Conservation (phyloP, 805 yeast genomes). For the Lachancea sp. region DNA sequence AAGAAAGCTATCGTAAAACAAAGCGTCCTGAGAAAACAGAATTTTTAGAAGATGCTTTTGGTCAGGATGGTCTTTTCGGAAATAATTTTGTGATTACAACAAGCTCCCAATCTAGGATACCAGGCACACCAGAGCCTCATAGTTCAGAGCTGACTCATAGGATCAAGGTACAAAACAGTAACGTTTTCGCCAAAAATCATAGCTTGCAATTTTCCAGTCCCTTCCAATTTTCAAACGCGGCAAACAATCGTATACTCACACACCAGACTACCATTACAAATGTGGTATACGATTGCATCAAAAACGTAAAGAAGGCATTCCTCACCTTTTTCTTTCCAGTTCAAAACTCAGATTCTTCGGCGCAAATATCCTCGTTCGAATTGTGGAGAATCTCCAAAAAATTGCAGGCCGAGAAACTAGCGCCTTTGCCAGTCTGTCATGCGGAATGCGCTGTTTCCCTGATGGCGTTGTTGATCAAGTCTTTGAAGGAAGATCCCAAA, state of each 20-base stretch:
- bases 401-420: constrained; percentile 54
- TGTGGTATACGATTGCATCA: constrained; percentile 12
- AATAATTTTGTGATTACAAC: constrained; percentile 24
- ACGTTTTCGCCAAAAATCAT: constrained; percentile 14
- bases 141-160: constrained; percentile 14
- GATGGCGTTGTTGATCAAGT: constrained; percentile 43
- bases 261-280: constrained; percentile 22
- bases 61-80: constrained; percentile 29
- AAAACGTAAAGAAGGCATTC: constrained; percentile 10
- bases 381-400: constrained; percentile 28
- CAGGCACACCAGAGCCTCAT: constrained; percentile 15
- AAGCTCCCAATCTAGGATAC: constrained; percentile 12
- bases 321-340: constrained; percentile 24
- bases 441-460: constrained; percentile 57
- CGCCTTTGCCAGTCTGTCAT: constrained; percentile 60
- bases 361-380: constrained; percentile 23
- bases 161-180: constrained; percentile 21
- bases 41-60: not conserved
- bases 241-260: constrained; percentile 23
- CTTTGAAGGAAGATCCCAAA: constrained; percentile 58
- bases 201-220: constrained; percentile 5
- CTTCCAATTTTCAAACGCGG: constrained; percentile 14
- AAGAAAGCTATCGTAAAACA: constrained; percentile 7
- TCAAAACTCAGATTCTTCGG: constrained; percentile 7
- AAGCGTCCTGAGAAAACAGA: constrained; percentile 1